Percentiles rank a stretch among this genome's conserved stretches.
Conservation (phyloP, 192 early-diverging fungal species). For the Gaertneriomyces semiglobifer region DNA sequence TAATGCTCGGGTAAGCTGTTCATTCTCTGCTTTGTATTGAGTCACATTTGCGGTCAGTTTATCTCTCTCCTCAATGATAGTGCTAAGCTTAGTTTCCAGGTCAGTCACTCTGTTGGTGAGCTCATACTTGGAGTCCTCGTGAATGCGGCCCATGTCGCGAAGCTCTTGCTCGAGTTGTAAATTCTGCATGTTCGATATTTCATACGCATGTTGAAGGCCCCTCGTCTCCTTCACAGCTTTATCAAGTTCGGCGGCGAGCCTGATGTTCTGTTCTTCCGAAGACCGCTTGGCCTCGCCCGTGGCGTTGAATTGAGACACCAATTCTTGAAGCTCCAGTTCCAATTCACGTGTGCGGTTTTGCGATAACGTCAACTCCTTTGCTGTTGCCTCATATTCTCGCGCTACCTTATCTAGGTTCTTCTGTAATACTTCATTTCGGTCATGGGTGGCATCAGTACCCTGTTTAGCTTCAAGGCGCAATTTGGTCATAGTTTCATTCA, state of each 20-base stretch:
- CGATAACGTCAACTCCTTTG: slow-evolving; percentile 42
- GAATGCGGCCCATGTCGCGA: slow-evolving; percentile 19
- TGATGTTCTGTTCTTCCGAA: slow-evolving; percentile 36
- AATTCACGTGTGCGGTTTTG: slow-evolving; percentile 41
- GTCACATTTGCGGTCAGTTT: slow-evolving; percentile 38
- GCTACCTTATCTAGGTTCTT: slow-evolving; percentile 51
- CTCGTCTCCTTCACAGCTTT: slow-evolving; percentile 33
- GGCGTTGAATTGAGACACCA: slow-evolving; percentile 48
- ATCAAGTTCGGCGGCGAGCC: slow-evolving; percentile 38
- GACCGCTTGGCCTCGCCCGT: slow-evolving; percentile 42
- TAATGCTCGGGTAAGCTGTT: slow-evolving; percentile 40
- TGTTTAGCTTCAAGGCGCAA: slow-evolving; percentile 49
- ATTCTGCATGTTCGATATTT: slow-evolving; percentile 20
- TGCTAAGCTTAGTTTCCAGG: slow-evolving; percentile 28
- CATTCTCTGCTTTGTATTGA: slow-evolving; percentile 37
- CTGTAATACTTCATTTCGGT: slow-evolving; percentile 50
- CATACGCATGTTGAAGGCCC: slow-evolving; percentile 13
- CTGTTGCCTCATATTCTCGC: slow-evolving; percentile 48
- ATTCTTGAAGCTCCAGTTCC: slow-evolving; percentile 54
- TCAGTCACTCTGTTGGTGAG: slow-evolving; percentile 32
- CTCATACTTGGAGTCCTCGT: slow-evolving; percentile 34
- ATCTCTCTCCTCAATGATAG: slow-evolving; percentile 27
- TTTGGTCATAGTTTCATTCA: slow-evolving; percentile 46
- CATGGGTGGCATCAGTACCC: slow-evolving; percentile 45
- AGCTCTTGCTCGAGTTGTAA: slow-evolving; percentile 37